Evolutionary conservation across 2,329 filamentous ascomycete genomes (phyloP), one percentile per base, ranked within the genome.

Genomic region (Falciphora oryzae): DNA sequence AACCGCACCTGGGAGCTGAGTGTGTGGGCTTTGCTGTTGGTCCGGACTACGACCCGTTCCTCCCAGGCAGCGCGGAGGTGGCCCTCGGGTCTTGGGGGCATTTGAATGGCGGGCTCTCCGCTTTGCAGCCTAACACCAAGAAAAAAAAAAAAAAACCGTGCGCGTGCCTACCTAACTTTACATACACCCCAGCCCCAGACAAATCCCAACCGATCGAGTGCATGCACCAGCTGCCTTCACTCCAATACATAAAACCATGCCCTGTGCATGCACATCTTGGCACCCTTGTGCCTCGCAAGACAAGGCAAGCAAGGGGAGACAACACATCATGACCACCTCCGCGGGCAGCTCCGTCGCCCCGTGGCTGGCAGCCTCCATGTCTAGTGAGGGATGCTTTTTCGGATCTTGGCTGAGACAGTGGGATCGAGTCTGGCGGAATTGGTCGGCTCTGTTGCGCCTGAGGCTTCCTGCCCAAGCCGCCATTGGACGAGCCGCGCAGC

Each of bases 361-460:
- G 44, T 53, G 44, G 44, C 22, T n/a, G 22, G 18, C 44, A 53
- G 22, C 18, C 44, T 53, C 7, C 44, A 25, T 53, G 44, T 53
- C 44, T 53, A 3, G 38, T 16, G 22, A 35, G 22, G 22, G 44
- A 25, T 10, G 22, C 22, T 8, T 53, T 53, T 25, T 53, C 44
- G 44, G 22, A 53, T 53, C 44, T 53, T 53, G 44, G 44, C 44
- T 53, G 44, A 53, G 44, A 53, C 44, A 53, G 44, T 25, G 44
- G 44, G 44, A 53, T 53, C 44, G n/a, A 53, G 4, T n/a, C 44
- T 53, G 22, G 44, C 57, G 57, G 57, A 58, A 58, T 58, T 31
- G 29, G 57, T 58, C 57, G 57, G 57, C 44, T 53, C 44, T 53
- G 57, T 31, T 27, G 57, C 29, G 14, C 29, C 27, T 31, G 29